Evolutionary conservation across 164 flowering plant genomes (phyloP), one percentile per base, ranked within the genome.

Genomic region (Stephania yunnanensis): DNA sequence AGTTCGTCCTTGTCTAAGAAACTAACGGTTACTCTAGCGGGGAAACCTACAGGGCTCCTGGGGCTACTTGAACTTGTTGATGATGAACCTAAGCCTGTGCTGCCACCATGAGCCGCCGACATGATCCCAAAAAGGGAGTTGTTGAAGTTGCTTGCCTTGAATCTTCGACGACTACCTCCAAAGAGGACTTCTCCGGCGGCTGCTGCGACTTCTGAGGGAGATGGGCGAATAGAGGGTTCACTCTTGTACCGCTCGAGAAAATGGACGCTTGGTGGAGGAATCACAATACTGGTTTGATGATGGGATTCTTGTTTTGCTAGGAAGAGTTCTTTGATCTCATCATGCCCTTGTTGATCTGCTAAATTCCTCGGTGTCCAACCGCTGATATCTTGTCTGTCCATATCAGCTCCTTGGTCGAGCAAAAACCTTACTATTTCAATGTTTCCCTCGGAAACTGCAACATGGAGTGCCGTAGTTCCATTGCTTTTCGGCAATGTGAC

Each of bases 271-370:
- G 78, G 79, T 69, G 84, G 80, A 6, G 86, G 82, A 20, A 83
- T 45, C 7, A 82, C 4, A 31, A 70, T 10, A 20, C 69, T 25
- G 7, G 82, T 2, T 68, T 85, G 86, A 58, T 70, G 3, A 52
- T 72, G 78, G n/a, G 77, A 44, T 50, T 81, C 87, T 76, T 61
- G 58, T 20, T 31, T 71, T 25, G 87, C 73, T 68, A 83, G 78
- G 83, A 93, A 91, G 22, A 93, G 82, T 13, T 50, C 17, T 75
- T 83, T 86, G 25, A 93, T 87, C 7, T 89, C 92, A 42, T 89
- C 92, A 22, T 93, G 98, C 11, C 89, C 91, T 69, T 91, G 98
- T 68, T 93, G 98, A 31, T 93, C 97, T 3, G 98, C 95, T 8
- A 93, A 86, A 20, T 73, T 87, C 69, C 91, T 81, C 2, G 98